Evolutionary conservation across 345 rosid species (phyloP), one percentile per base, ranked within the genome.

Genomic region (Heritiera littoralis): DNA sequence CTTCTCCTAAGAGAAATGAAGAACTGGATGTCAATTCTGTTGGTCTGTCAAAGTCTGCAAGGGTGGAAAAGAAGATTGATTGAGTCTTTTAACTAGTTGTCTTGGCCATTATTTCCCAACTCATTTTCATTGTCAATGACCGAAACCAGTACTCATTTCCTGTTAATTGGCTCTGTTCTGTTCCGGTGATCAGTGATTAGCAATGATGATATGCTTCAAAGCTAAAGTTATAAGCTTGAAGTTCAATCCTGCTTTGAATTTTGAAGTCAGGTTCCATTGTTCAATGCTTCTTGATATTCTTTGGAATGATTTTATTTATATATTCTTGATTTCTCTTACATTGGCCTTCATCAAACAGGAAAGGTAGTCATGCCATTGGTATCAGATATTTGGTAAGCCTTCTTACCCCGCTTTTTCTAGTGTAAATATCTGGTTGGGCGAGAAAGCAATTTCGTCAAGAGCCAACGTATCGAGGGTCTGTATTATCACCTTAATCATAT

Each of bases 1-100:
- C 90, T 77, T 75, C 81, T 73, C 76, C 84, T 3, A 69, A 15
- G 61, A 83, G 80, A 65, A 77, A 82, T 13, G 54, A 64, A 40
- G 18, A n/a, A n/a, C 35, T 49, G 64, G 59, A 66, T 56, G 58
- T 38, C 43, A 51, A 74, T 68, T 79, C 72, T 48, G 67, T 40
- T 63, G 11, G 28, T 10, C 41, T 10, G 7, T 55, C 56, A n/a
- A 60, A 6, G 54, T 58, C 72, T 10, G 35, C 20, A 41, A 49
- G 59, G 32, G n/a, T n/a, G 45, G 63, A 45, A 72, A 80, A 43
- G 1, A 73, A 38, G 56, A 58, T 59, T 28, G 18, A 76, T 46
- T 61, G 66, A 63, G 35, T 10, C 6, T 48, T 17, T 75, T 49
- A 45, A 0, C n/a, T 30, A 15, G 17, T 54, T 32, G 7, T 30